Conservation (phyloP, 2,329 filamentous ascomycete genomes). For the Claviceps sp. region DNA sequence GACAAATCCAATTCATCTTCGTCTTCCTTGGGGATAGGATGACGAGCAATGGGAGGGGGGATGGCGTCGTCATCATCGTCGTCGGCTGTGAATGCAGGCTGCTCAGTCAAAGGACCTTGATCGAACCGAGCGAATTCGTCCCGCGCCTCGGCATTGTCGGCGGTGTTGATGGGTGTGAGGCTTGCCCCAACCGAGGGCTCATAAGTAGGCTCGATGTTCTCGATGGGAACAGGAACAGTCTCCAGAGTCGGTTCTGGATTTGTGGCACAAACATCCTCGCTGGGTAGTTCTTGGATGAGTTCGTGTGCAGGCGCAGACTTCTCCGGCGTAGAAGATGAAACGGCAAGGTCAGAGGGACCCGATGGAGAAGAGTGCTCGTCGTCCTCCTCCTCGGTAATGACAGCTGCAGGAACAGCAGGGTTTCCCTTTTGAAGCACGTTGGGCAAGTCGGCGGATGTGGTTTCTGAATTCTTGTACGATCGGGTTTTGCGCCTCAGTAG, state of each 20-base stretch:
- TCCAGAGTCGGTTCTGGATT: neutral
- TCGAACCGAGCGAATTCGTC: constrained; percentile 59
- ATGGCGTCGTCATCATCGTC: constrained; percentile 35
- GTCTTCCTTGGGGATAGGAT: constrained; percentile 9
- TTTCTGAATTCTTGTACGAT: constrained; percentile 41
- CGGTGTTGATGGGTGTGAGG: constrained; percentile 45
- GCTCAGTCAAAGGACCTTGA: constrained; percentile 76
- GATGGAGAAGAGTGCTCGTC: neutral
- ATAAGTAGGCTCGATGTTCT: constrained; percentile 10
- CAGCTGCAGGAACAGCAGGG: constrained; percentile 10
- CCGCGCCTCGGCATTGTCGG: constrained; percentile 44
- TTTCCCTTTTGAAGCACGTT: constrained; percentile 33
- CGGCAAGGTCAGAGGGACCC: neutral
- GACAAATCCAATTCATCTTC: constrained; percentile 8
- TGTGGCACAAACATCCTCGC: neutral
- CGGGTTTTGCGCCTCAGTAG: constrained; percentile 53
- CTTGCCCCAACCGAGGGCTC: constrained; percentile 19
- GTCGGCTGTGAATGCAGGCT: constrained; percentile 69
- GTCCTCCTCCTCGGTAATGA: neutral
- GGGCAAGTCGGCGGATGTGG: constrained; percentile 36
- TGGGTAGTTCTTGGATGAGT: neutral
- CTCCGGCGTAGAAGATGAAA: neutral
- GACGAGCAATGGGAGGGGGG: constrained; percentile 39
- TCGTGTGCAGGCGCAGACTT: neutral
- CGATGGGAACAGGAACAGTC: neutral